Conservation (phyloP, 345 rosid genomes). For the Linum usitatissimum region DNA sequence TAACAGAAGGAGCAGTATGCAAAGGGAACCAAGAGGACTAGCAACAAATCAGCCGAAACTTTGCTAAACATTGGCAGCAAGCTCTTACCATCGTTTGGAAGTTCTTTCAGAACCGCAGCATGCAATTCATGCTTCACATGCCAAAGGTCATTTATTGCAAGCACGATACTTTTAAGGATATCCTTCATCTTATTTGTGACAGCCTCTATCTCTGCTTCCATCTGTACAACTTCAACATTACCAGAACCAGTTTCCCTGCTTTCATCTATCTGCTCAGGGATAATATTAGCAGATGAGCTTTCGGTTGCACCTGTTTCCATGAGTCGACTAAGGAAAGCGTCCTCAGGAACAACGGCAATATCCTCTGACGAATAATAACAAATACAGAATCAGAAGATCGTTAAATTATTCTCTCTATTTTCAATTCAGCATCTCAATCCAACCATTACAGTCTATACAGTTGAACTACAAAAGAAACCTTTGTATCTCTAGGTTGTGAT, state of each 20-base stretch:
- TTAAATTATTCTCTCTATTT: background rate
- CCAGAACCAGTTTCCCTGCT: slow-evolving; percentile 24
- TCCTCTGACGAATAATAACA: slow-evolving; percentile 37
- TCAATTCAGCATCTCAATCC: background rate
- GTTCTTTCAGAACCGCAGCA: slow-evolving; percentile 37
- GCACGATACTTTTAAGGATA: slow-evolving; percentile 40
- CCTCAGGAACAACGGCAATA: slow-evolving; percentile 31
- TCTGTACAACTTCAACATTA: background rate
- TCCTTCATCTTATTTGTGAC: slow-evolving; percentile 24
- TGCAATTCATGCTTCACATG: slow-evolving; percentile 48
- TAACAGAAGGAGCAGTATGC: slow-evolving; percentile 28
- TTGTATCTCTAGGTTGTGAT: background rate
- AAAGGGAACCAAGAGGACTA: slow-evolving; percentile 15
- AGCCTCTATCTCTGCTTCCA: background rate
- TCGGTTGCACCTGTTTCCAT: slow-evolving; percentile 84
- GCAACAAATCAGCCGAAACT: background rate
- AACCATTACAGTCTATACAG: background rate
- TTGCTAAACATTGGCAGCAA: background rate
- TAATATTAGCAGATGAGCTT: slow-evolving; percentile 41
- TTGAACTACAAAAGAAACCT: background rate
- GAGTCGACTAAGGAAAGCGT: slow-evolving; percentile 60
- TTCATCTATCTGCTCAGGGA: slow-evolving; percentile 38
- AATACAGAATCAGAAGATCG: slow-evolving; percentile 19
- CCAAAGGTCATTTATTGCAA: slow-evolving; percentile 47
- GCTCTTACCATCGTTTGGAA: slow-evolving; percentile 41